Evolutionary conservation across 1,139 yeast species (phyloP).

Genomic region (Geotrichum klebahnii): DNA sequence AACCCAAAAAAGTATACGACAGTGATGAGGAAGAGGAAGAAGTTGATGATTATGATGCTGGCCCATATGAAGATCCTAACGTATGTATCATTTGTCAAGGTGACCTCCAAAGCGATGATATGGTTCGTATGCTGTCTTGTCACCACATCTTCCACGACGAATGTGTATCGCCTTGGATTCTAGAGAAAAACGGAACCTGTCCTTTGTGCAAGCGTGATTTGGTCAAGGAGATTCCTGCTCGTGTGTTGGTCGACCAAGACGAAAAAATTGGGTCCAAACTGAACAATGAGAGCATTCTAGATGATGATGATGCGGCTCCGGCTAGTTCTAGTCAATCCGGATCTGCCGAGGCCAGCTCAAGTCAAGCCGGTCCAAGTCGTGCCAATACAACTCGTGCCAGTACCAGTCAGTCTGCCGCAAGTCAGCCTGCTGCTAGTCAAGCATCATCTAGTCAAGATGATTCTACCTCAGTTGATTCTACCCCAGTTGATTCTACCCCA

Average conservation of each 20-base stretch:
- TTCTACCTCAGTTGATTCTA: no score
- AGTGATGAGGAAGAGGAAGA: conserved; percentile 6
- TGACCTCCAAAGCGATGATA: conserved; percentile 6
- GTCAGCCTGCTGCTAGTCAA: no score
- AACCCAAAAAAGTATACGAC: conserved; percentile 5
- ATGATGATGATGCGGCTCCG: no score
- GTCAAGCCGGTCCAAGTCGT: no score
- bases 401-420: no score
- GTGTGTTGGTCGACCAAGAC: conserved; percentile 34
- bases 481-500: no score
- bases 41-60: not conserved
- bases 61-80: conserved; percentile 8
- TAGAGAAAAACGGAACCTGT: conserved; percentile 15
- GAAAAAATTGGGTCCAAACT: conserved; percentile 36
- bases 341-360: no score
- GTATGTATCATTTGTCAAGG: conserved; percentile 20
- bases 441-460: no score
- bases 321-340: no score
- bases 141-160: conserved; percentile 21
- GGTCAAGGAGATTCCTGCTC: conserved; percentile 23
- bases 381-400: no score
- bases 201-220: conserved; percentile 19
- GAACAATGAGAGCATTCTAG: no score
- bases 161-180: conserved; percentile 18
- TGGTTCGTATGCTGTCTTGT: conserved; percentile 20